Evolutionary conservation across 345 rosid species (phyloP).

Genomic region (Anastatica hierochuntica): DNA sequence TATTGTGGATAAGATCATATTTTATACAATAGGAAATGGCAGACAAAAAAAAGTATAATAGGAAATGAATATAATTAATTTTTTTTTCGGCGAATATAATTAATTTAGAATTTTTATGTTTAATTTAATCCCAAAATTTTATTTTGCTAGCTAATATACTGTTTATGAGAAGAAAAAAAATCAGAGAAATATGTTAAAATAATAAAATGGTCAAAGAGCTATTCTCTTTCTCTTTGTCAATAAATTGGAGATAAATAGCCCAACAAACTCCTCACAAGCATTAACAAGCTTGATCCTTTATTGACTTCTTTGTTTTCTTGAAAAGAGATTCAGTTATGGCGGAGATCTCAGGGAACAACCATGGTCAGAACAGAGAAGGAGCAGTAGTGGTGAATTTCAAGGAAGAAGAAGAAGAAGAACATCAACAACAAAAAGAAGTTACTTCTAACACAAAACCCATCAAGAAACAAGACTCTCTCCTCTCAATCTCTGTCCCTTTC

Average conservation of each 20-base stretch:
- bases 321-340: slow-evolving; percentile 32
- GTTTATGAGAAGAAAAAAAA: too few relatives aligned
- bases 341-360: slow-evolving; percentile 24
- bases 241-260: slow-evolving; percentile 17
- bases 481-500: slow-evolving; percentile 54
- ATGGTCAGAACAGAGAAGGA: slow-evolving; percentile 21
- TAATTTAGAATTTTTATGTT: too few relatives aligned
- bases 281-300: not conserved
- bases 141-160: too few relatives aligned
- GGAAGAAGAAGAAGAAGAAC: slow-evolving; percentile 21
- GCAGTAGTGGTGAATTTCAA: slow-evolving; percentile 44
- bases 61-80: too few relatives aligned
- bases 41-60: too few relatives aligned
- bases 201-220: slow-evolving; percentile 1
- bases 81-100: too few relatives aligned
- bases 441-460: not conserved
- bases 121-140: too few relatives aligned
- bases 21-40: too few relatives aligned
- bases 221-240: slow-evolving; percentile 13
- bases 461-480: slow-evolving; percentile 32
- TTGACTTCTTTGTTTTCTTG: not conserved
- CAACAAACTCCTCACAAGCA: slow-evolving; percentile 22
- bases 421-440: slow-evolving; percentile 16
- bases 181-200: not conserved
- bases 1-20: too few relatives aligned